These are phyloP conservation scores for Aspergillus sclerotiicarbonarius DNA, from an alignment of 495 filamentous ascomycete genomes.

Conservation along the genomic window DNA sequence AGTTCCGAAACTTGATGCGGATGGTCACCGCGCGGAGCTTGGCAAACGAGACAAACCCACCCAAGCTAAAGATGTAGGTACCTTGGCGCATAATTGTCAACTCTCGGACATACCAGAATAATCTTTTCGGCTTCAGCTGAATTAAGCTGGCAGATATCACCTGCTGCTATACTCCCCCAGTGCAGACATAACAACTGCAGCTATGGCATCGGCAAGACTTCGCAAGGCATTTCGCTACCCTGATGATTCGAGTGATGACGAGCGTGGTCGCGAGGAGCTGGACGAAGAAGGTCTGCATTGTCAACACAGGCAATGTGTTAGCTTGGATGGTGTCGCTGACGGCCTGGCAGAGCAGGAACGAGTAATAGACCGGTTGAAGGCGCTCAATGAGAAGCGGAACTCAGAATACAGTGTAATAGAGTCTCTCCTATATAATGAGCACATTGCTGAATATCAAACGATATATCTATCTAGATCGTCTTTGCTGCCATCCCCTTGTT, in stretches of 20 bases:
- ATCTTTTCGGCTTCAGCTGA: too few species aligned
- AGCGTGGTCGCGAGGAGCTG: constrained; percentile 47
- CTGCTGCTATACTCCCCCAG: too few species aligned
- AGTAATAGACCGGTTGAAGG: constrained; percentile 57
- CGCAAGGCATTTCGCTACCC: constrained; percentile 65
- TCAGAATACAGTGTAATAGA: constrained; percentile 53
- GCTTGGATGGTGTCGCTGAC: constrained; percentile 13
- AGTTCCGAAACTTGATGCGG: background rate
- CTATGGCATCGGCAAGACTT: constrained; percentile 53
- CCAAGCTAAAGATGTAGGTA: background rate
- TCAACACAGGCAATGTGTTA: background rate
- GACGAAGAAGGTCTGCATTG: constrained; percentile 59
- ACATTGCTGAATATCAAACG: constrained; percentile 7
- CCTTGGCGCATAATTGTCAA: too few species aligned
- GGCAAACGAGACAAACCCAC: constrained; percentile 40
- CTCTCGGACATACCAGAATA: too few species aligned
- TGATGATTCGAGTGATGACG: constrained; percentile 48
- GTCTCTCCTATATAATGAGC: background rate
- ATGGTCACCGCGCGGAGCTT: background rate
- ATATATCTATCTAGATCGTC: constrained; percentile 32
- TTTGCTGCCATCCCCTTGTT: constrained; percentile 59
- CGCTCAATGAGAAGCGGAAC: constrained; percentile 58
- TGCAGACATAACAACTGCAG: background rate
- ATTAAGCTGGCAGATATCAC: background rate
- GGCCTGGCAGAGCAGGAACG: constrained; percentile 62